Evolutionary conservation across 2,329 filamentous ascomycete species (phyloP).

Genomic region (Hypoxylon sp.): DNA sequence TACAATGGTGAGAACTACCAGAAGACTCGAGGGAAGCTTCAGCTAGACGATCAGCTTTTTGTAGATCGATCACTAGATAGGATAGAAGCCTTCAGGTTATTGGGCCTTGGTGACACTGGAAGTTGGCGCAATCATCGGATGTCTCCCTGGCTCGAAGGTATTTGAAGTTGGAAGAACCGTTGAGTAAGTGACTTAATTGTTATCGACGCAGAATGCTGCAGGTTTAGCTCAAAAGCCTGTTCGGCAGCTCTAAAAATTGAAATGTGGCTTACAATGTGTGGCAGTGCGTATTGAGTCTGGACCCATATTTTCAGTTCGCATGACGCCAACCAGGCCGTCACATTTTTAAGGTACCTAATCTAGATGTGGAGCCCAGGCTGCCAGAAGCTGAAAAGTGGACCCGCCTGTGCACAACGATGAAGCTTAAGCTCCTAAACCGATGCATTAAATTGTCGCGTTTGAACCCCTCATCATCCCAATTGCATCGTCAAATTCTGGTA

Average conservation of each 20-base stretch:
- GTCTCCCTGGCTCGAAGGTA: constrained; percentile 4
- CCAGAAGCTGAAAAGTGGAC: constrained; percentile 3
- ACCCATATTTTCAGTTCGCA: not conserved
- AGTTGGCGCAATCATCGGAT: constrained; percentile 1
- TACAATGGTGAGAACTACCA: constrained; percentile 50
- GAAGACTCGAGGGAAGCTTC: constrained; percentile 44
- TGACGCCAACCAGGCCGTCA: constrained; percentile 1
- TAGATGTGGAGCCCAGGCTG: constrained; percentile 6
- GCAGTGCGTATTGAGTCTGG: constrained; percentile 9
- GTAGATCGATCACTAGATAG: constrained; percentile 30
- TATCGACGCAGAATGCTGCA: no score
- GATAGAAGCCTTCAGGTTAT: constrained; percentile 17
- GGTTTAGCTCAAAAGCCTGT: constrained; percentile 1
- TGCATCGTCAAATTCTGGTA: constrained; percentile 4
- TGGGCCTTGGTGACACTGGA: constrained; percentile 5
- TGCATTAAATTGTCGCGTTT: constrained; percentile 16
- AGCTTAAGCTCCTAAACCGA: not conserved
- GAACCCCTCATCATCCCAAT: constrained; percentile 16
- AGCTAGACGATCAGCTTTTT: constrained; percentile 38
- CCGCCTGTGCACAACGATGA: constrained; percentile 8
- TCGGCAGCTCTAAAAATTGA: constrained; percentile 3
- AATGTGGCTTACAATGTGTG: not conserved
- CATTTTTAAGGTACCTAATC: constrained; percentile 4
- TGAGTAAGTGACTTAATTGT: constrained; percentile 18
- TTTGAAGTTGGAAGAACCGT: no score